Base-by-base conservation (phyloP, 2,329 filamentous ascomycete genomes). In the Fusarium algeriense region DNA sequence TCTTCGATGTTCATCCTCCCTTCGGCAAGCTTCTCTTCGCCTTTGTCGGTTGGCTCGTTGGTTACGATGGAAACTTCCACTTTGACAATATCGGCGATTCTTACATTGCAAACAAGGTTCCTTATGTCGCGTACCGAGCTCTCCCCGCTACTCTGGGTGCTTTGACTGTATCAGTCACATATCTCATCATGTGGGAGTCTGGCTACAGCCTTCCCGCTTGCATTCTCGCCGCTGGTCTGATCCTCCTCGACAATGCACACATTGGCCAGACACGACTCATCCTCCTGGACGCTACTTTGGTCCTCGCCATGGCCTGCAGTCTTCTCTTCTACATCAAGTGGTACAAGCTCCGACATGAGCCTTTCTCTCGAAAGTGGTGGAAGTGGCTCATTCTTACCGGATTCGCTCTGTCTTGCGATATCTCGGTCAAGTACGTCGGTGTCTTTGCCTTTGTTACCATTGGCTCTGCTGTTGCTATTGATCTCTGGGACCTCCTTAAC, bases 81-180 rank as follows among this genome's bases (percentile, higher is more conserved):
- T 99, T 99, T 83, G 96, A 99, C 76, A 99, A 98, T 85, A 99
- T 99, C 81, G 96, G 96, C 79, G 96, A 98, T 81, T 98, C 95
- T 20, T 99, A 99, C 86, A 93, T 98, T 77, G 89, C 91, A 66
- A 98, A 99, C 87, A 96, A 97, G 80, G 95, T 99, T 44, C 96
- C 96, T 40, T 99, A 99, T 81, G 93, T 99, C 70, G 95, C 96
- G 69, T 97, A 97, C 85, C 93, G 96, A 76, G 92, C 95, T 48
- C 89, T 99, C 86, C 96, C 96, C 44, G 96, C 96, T 65, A 89
- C 96, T 53, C 90, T 98, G 75, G 96, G 96, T 73, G 92, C 96
- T 61, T 85, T 99, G 74, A 99, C 96, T 14, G 94, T 99, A 55
- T 92, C 95, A n/a, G 92, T 95, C 50, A 91, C 93, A 61, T 99